Evolutionary conservation across 2,329 filamentous ascomycete genomes (phyloP), one percentile per base, ranked within the genome.

Genomic region (Stenocarpella maydis): DNA sequence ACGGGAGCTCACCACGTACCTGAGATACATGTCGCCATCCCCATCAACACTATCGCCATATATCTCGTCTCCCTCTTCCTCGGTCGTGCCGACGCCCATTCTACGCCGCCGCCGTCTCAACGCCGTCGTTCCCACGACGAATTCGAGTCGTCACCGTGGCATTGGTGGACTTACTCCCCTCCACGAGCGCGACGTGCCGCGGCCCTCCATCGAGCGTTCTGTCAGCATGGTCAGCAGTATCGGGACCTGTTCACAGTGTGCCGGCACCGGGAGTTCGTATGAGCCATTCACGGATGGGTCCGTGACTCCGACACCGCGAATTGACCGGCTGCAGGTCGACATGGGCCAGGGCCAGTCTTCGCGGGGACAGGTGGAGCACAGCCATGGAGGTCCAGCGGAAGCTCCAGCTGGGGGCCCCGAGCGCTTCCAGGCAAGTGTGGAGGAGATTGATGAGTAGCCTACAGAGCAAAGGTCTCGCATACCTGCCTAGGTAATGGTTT

Each of bases 211-310:
- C 10, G 41, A 47, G 1, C 19, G 12, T 17, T 61, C 58, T 2
- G 1, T 47, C 41, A 61, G 58, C n/a, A 34, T 28, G 17, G 8
- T 37, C 41, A 61, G 58, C n/a, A 47, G 26, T 28, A 4, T 34
- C 43, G 8, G 26, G n/a, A 61, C 58, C 7, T 61, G 58, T 17
- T 61, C 58, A 9, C 26, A 61, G 58, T 61, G 58, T 28, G 24
- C 41, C 2, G 12, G 41, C 1, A 21, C 58, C 24, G 39, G 41
- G 12, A n/a, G 39, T 8, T 47, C 41, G 15, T 37, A 31, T 17
- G 58, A 34, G 58, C 58, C 58, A 4, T 34, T 28, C 19, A 34
- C n/a, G 8, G 41, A 43, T n/a, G 39, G 39, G 12, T 43, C 54
- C 28, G 8, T 45, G 2, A 17, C 17, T 3, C 24, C 54, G 39